Evolutionary conservation across 768 basidiomycete species (phyloP).

Genomic region (Suillus americanus): DNA sequence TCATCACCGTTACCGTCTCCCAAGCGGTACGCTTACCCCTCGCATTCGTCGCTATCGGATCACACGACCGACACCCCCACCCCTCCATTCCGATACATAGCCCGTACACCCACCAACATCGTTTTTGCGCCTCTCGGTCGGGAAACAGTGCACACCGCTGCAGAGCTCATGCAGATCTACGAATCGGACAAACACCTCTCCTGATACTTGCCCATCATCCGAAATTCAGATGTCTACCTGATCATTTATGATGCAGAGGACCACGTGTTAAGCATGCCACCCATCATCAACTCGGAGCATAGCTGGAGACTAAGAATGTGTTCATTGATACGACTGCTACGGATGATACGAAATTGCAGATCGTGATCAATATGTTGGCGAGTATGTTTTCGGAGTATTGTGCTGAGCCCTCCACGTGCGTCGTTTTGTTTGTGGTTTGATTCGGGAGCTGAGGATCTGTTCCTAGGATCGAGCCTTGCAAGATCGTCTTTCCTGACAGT

Average conservation of each 20-base stretch:
- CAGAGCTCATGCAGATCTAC: conserved; percentile 90
- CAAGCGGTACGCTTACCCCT: conserved; percentile 57
- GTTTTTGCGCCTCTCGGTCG: conserved; percentile 89
- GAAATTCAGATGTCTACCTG: conserved; percentile 96
- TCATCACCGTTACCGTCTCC: conserved; percentile 67
- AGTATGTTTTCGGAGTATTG: conserved; percentile 99
- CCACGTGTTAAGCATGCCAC: conserved; percentile 94
- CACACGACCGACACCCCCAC: no score
- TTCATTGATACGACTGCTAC: conserved; percentile 98
- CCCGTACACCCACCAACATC: conserved; percentile 80
- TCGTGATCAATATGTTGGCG: conserved; percentile 91
- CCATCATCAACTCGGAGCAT: conserved; percentile 96
- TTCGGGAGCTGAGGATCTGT: neutral
- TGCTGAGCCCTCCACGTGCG: conserved; percentile 87
- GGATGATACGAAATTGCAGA: conserved; percentile 93
- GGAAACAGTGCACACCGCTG: conserved; percentile 76
- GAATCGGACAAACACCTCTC: conserved; percentile 93
- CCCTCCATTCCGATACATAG: conserved; percentile 83
- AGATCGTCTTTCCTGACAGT: conserved; percentile 78
- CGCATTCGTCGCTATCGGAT: no score
- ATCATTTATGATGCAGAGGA: conserved; percentile 93
- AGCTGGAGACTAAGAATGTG: conserved; percentile 91
- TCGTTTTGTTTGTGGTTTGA: conserved; percentile 5
- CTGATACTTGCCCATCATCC: conserved; percentile 88
- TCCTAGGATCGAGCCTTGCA: conserved; percentile 88